A percentile compares a stretch with the other conserved stretches of the same genome.
Evolutionary conservation across 1,139 yeast species (phyloP).

Genomic region (Candida sanyaensis): DNA sequence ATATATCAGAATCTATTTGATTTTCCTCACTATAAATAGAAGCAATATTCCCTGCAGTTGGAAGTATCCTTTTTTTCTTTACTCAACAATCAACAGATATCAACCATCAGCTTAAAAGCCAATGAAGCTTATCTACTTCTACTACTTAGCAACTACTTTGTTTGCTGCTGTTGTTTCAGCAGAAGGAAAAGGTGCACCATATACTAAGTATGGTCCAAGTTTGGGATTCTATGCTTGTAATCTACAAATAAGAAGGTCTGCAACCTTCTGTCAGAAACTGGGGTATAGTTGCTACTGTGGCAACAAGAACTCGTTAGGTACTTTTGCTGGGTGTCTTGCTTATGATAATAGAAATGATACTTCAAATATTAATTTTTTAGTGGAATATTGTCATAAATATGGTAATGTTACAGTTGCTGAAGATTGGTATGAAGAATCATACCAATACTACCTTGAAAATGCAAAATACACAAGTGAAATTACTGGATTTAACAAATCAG

Average conservation of each 20-base stretch:
- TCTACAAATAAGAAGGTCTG: conserved; percentile 15
- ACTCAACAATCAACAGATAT: too few species aligned
- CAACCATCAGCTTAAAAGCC: neutral
- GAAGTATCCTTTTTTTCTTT: too few species aligned
- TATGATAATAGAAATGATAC: conserved; percentile 5
- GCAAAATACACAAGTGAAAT: conserved; percentile 24
- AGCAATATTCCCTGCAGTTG: too few species aligned
- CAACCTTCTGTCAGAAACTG: conserved; percentile 15
- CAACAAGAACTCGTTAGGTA: conserved; percentile 16
- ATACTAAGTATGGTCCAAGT: conserved; percentile 11
- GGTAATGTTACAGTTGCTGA: conserved; percentile 17
- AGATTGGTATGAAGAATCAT: conserved; percentile 20
- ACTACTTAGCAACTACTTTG: neutral
- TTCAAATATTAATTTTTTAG: neutral
- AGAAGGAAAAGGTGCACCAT: conserved; percentile 13
- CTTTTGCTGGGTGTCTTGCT: conserved; percentile 19
- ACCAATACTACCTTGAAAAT: conserved; percentile 16
- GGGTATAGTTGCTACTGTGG: conserved; percentile 15
- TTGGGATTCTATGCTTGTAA: conserved; percentile 20
- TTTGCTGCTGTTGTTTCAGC: neutral
- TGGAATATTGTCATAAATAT: conserved; percentile 5
- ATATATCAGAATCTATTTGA: too few species aligned
- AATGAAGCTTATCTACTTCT: neutral
- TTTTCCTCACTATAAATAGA: too few species aligned
- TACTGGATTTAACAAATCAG: conserved; percentile 22